Conservation (phyloP, 139 green algal genomes). For the Picochlorum sp. region DNA sequence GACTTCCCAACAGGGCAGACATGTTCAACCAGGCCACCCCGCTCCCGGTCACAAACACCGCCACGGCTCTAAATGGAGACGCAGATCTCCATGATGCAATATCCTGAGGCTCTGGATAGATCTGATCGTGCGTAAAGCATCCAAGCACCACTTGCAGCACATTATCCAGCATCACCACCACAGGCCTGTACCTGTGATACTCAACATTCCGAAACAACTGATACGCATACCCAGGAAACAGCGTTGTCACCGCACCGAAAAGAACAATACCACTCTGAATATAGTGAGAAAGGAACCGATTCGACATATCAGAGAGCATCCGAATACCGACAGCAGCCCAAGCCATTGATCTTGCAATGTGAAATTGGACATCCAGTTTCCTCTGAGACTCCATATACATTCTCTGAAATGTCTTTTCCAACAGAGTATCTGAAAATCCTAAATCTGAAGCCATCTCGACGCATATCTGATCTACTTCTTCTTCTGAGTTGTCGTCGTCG, state of each 20-base stretch:
- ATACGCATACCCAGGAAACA: slow-evolving; percentile 10
- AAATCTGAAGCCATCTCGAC: slow-evolving; percentile 7
- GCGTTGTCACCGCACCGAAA: slow-evolving; percentile 8
- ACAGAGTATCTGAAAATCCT: not conserved
- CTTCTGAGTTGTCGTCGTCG: too few species aligned
- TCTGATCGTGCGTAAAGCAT: slow-evolving; percentile 10
- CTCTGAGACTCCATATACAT: slow-evolving; percentile 5
- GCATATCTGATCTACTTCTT: not conserved
- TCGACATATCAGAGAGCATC: slow-evolving; percentile 8
- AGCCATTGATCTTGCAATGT: not conserved
- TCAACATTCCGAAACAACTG: not conserved
- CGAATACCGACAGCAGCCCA: slow-evolving; percentile 10
- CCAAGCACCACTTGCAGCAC: slow-evolving; percentile 9
- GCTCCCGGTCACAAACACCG: slow-evolving; percentile 4
- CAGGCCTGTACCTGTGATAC: slow-evolving; percentile 6
- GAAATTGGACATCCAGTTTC: slow-evolving; percentile 11
- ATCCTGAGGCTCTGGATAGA: slow-evolving; percentile 1
- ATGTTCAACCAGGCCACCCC: slow-evolving; percentile 12
- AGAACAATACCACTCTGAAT: not conserved
- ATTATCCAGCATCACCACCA: slow-evolving; percentile 9
- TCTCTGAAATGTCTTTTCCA: slow-evolving; percentile 6
- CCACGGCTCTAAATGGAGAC: not conserved
- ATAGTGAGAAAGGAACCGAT: not conserved
- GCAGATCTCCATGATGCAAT: not conserved
- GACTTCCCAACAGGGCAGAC: not conserved